phyloP scores from a whole-genome alignment of 495 filamentous ascomycete species.

The Daldinia childiae region DNA sequence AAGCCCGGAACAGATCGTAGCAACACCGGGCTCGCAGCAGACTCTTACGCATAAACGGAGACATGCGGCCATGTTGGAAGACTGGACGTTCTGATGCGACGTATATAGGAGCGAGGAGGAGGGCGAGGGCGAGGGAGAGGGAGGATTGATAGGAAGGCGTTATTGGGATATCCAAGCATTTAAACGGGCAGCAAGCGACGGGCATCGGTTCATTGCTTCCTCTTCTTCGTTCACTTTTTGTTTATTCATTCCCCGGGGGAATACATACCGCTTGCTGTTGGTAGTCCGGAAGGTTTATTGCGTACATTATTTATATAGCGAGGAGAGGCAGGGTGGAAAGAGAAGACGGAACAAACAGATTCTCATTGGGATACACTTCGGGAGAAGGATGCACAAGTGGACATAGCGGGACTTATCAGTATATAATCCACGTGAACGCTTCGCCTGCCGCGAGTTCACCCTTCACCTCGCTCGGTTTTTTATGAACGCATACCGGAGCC shows the following conservation, averaged over 20 bases:
- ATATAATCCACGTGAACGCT: conserved; percentile 23
- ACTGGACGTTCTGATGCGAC: conserved; percentile 49
- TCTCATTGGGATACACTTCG: background rate
- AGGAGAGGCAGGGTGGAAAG: conserved; percentile 1
- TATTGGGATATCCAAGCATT: conserved; percentile 34
- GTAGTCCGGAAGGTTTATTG: conserved; percentile 2
- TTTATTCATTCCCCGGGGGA: conserved; percentile 18
- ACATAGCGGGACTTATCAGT: conserved; percentile 33
- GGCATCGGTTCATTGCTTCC: conserved; percentile 40
- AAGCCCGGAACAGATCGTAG: conserved; percentile 44
- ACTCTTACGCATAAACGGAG: conserved; percentile 45
- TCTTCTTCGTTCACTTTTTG: conserved; percentile 30
- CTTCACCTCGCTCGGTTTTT: background rate
- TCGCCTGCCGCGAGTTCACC: conserved; percentile 1
- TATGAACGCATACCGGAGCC: background rate
- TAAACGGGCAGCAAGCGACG: conserved; percentile 42
- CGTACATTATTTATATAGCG: conserved; percentile 27
- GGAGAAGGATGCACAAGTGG: conserved; percentile 7
- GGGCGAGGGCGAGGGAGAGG: conserved; percentile 5
- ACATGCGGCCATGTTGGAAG: conserved; percentile 44
- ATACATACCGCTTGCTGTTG: conserved; percentile 8
- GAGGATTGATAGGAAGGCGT: conserved; percentile 28
- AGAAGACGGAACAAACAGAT: conserved; percentile 17
- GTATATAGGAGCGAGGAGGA: conserved; percentile 16
- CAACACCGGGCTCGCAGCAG: conserved; percentile 37